A percentile compares a stretch with the other conserved stretches of the same genome.
Evolutionary conservation across 2,329 filamentous ascomycete genomes (phyloP).

Genomic region (Achaetomium macrosporum): DNA sequence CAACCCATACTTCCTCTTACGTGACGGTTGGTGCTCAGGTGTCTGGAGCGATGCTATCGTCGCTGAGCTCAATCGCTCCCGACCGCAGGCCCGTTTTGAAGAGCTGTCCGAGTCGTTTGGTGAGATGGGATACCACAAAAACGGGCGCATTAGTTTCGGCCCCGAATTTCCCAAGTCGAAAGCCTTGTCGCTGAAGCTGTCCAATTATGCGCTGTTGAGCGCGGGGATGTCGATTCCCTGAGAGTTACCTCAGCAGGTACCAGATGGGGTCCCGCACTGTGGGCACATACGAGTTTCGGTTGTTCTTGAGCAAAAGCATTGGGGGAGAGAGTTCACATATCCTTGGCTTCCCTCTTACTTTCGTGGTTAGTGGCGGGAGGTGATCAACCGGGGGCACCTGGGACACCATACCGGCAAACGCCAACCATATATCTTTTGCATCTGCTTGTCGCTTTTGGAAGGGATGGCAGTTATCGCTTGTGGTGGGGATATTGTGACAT

Average conservation of each 20-base stretch:
- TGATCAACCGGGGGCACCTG: conserved; percentile 15
- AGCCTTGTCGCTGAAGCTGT: conserved; percentile 50
- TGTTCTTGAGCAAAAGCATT: too few relatives aligned
- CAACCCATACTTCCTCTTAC: conserved; percentile 66
- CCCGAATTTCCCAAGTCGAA: conserved; percentile 49
- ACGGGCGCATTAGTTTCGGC: conserved; percentile 51
- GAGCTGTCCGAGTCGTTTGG: conserved; percentile 61
- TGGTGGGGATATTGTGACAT: neutral
- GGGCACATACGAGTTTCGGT: too few relatives aligned
- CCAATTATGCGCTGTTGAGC: conserved; percentile 50
- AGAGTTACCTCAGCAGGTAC: neutral
- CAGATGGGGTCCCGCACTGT: neutral
- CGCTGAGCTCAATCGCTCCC: conserved; percentile 50
- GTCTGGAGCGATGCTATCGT: conserved; percentile 68
- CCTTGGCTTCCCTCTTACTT: conserved; percentile 2
- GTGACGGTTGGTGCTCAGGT: conserved; percentile 56
- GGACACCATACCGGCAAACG: neutral
- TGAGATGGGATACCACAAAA: conserved; percentile 52
- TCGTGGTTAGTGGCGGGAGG: neutral
- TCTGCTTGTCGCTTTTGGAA: conserved; percentile 10
- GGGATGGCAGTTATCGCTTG: neutral
- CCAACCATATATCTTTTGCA: conserved; percentile 1
- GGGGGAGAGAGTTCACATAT: neutral
- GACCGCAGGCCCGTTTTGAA: conserved; percentile 54
- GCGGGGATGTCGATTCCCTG: conserved; percentile 34